phyloP scores from a whole-genome alignment of 1,284 basidiomycete species.

The Gomphus sp. region DNA sequence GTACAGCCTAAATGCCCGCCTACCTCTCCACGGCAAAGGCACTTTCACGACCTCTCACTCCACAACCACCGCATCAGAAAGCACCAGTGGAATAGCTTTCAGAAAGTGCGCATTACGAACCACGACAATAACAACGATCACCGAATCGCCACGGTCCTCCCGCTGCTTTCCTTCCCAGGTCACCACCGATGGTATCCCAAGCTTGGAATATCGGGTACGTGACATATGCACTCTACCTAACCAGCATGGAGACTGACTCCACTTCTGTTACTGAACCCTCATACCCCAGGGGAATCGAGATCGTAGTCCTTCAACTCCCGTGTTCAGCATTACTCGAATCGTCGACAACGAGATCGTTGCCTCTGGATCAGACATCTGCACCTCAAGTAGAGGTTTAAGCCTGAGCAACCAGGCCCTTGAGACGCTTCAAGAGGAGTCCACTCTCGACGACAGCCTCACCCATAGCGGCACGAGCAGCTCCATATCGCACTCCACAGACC shows the following conservation, averaged over 20 bases:
- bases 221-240: not conserved
- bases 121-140: not conserved
- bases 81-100: not conserved
- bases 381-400: not conserved
- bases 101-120: not conserved
- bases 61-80: not conserved
- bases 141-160: not conserved
- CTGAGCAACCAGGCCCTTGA: not conserved
- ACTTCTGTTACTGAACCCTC: not conserved
- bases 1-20: not conserved
- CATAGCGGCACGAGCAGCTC: not conserved
- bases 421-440: not conserved
- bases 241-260: not conserved
- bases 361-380: not conserved
- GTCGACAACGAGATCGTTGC: not conserved
- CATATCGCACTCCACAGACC: not conserved
- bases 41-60: not conserved
- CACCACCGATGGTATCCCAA: not conserved
- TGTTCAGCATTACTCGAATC: not conserved
- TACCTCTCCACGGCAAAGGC: not conserved
- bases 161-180: not conserved
- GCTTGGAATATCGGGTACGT: constrained; percentile 4
- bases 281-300: not conserved
- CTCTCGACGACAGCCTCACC: not conserved
- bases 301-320: not conserved